phyloP scores from a whole-genome alignment of 352 stramenopile species.

The Pythium aphanidermatum region DNA sequence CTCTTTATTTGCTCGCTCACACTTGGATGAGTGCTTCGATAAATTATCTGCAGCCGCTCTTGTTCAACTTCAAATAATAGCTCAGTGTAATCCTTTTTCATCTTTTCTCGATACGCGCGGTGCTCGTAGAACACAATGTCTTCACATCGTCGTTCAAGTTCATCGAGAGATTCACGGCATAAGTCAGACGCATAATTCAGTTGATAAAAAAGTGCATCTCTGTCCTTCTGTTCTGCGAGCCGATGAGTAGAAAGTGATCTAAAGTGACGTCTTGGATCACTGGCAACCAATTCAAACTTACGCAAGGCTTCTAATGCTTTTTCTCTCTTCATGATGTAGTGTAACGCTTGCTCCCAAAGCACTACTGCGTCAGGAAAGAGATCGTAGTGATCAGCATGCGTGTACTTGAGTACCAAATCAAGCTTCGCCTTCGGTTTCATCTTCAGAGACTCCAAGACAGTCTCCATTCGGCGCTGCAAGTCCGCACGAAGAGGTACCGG shows the following conservation, averaged over 20 bases:
- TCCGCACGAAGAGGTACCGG: constrained; percentile 48
- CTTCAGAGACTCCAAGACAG: constrained; percentile 33
- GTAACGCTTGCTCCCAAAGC: constrained; percentile 50
- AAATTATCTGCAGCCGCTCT: constrained; percentile 59
- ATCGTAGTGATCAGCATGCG: constrained; percentile 47
- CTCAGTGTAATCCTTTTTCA: constrained; percentile 74
- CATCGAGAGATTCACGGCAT: constrained; percentile 39
- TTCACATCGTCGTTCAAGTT: constrained; percentile 35
- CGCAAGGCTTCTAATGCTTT: constrained; percentile 14
- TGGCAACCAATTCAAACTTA: constrained; percentile 38
- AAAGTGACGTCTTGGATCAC: constrained; percentile 63
- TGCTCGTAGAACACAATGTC: constrained; percentile 38
- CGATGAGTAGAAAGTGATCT: constrained; percentile 59
- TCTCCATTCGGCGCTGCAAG: constrained; percentile 56
- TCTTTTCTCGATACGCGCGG: constrained; percentile 55
- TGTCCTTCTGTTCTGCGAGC: constrained; percentile 54
- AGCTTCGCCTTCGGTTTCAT: constrained; percentile 53
- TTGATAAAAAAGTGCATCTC: constrained; percentile 50
- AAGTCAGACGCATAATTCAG: constrained; percentile 41
- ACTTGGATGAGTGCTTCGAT: constrained; percentile 22
- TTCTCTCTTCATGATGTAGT: constrained; percentile 38
- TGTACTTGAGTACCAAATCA: constrained; percentile 76
- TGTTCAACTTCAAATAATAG: constrained; percentile 67
- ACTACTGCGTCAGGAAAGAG: constrained; percentile 50
- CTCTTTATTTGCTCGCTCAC: neutral